Percentiles rank a stretch among this genome's conserved stretches.
phyloP scores from a whole-genome alignment of 2,329 filamentous ascomycete genomes.

The Colletotrichum neosansevieriae region DNA sequence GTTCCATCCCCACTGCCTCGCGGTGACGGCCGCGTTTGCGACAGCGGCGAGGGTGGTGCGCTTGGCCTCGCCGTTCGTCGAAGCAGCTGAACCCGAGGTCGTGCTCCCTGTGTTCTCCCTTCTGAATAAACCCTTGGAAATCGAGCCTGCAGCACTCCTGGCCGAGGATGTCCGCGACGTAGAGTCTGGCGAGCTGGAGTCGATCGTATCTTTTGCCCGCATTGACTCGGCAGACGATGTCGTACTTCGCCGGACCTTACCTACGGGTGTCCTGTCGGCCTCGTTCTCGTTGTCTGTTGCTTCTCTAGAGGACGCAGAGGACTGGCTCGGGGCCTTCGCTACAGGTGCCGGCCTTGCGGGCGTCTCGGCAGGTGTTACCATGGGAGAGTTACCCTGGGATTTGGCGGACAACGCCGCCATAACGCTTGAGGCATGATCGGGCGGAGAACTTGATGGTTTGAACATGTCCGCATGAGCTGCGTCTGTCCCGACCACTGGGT shows the following conservation, averaged over 20 bases:
- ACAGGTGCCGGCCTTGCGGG: constrained; percentile 52
- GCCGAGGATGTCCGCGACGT: constrained; percentile 48
- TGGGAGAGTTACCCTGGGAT: constrained; percentile 67
- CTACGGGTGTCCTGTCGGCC: constrained; percentile 45
- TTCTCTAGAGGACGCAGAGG: constrained; percentile 63
- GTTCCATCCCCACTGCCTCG: constrained; percentile 70
- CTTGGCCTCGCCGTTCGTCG: constrained; percentile 54
- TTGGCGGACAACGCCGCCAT: constrained; percentile 78
- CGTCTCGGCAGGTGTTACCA: constrained; percentile 55
- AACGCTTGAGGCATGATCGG: constrained; percentile 70
- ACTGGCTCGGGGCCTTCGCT: constrained; percentile 59
- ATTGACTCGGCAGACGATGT: constrained; percentile 52
- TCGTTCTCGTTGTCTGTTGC: constrained; percentile 54
- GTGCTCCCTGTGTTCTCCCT: constrained; percentile 53
- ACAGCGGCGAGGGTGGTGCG: constrained; percentile 66
- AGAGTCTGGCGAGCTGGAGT: constrained; percentile 43
- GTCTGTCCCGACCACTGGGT: constrained; percentile 76
- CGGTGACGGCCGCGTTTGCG: constrained; percentile 66
- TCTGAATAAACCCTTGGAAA: constrained; percentile 56
- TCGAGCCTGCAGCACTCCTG: constrained; percentile 54
- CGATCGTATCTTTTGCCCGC: constrained; percentile 48
- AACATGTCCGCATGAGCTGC: constrained; percentile 74
- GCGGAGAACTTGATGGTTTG: constrained; percentile 66
- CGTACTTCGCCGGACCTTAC: constrained; percentile 52
- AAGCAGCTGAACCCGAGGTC: constrained; percentile 48